phyloP scores from a whole-genome alignment of 805 yeast species.

The Spencermartinsiella europaea region DNA sequence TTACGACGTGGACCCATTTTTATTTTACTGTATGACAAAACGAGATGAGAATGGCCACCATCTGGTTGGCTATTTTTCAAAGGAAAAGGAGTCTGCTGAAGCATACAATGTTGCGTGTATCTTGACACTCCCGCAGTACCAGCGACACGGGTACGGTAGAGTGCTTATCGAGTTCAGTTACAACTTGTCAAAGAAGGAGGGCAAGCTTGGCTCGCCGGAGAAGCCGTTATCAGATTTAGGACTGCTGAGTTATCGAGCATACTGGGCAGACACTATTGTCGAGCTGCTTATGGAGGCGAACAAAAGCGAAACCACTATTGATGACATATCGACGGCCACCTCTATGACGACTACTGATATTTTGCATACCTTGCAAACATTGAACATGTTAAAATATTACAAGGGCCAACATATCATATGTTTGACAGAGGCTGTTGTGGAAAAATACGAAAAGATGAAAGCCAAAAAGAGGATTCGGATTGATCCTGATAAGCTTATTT shows the following conservation, averaged over 20 bases:
- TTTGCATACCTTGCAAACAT: constrained; percentile 84
- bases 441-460: constrained; percentile 64
- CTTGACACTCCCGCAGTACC: constrained; percentile 92
- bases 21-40: constrained; percentile 92
- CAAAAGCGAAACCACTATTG: constrained; percentile 64
- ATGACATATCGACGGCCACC: constrained; percentile 78
- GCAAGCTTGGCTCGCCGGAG: constrained; percentile 94
- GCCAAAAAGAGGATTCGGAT: constrained; percentile 71
- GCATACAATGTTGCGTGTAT: constrained; percentile 96
- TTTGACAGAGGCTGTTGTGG: constrained; percentile 75
- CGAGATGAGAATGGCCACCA: constrained; percentile 91
- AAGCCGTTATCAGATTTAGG: constrained; percentile 96
- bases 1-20: constrained; percentile 96
- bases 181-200: constrained; percentile 80
- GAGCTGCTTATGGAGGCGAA: constrained; percentile 67
- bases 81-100: constrained; percentile 95
- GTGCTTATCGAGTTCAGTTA: constrained; percentile 89
- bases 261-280: constrained; percentile 89
- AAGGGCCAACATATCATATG: constrained; percentile 93
- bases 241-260: constrained; percentile 85
- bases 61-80: constrained; percentile 92
- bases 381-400: constrained; percentile 84
- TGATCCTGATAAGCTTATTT: constrained; percentile 63
- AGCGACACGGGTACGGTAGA: constrained; percentile 90
- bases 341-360: constrained; percentile 97